Base-by-base conservation (phyloP, 202 grass and related monocot species). In the Carex arenaria region DNA sequence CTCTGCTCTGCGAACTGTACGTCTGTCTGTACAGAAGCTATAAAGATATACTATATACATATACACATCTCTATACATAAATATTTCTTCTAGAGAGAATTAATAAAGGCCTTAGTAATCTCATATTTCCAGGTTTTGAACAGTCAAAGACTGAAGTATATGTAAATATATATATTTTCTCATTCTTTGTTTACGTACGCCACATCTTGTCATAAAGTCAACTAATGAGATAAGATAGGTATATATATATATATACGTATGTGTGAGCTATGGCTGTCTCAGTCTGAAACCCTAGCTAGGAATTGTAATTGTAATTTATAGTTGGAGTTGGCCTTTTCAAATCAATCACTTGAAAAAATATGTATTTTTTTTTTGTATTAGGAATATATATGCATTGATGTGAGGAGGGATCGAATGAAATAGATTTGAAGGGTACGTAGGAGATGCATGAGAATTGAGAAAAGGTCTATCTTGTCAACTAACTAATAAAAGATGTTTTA, bases 201-300 rank as follows among this genome's bases (percentile, higher is more conserved):
- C 68, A 73, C 75, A 53, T 85, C 60, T 53, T 64, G 61, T 85
- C 62, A 70, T 7, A 78, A 83, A 76, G 84, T 89, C 87, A 89
- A 89, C 87, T 89, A 14, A 54, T 75, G 61, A 62, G 65, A 47
- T 45, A 12, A 38, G 53, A 78, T 38, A 59, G 26, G 73, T 68
- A 68, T 42, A 42, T 68, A 67, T 67, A 64, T 12, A 38, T 67
- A 64, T 13, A 40, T 64, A 69, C 76, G 78, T 65, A 80, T 65
- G 63, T 80, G 74, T 79, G 72, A 78, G 51, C 30, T 57, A 55
- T 84, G 61, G 13, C 55, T 72, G 71, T 68, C 64, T 54, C 60
- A 63, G 70, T 77, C 52, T 70, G 42, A 79, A 67, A 67, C 52
- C 22, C 38, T 7, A 79, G 38, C 64, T 26, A 85, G 11, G 47